Percentiles rank a stretch among this genome's conserved stretches.
phyloP scores from a whole-genome alignment of 495 filamentous ascomycete genomes.

The Neurospora intermedia region DNA sequence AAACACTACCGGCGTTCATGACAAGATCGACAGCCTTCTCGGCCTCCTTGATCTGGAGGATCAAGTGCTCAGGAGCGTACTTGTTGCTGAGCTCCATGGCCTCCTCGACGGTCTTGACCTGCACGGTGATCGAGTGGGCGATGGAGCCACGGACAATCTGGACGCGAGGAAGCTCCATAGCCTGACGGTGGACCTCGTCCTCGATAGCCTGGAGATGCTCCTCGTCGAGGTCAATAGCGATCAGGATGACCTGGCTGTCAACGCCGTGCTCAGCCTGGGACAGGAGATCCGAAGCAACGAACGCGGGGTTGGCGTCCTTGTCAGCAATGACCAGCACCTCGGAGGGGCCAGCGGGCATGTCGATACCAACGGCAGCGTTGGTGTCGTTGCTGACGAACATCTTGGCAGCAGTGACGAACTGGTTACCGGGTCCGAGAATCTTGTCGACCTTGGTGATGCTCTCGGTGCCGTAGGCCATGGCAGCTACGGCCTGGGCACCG shows the following conservation, averaged over 20 bases:
- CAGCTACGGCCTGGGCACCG: slow-evolving; percentile 90
- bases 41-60: slow-evolving; percentile 73
- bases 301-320: slow-evolving; percentile 77
- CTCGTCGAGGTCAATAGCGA: slow-evolving; percentile 71
- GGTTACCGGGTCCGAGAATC: slow-evolving; percentile 94
- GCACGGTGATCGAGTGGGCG: slow-evolving; percentile 77
- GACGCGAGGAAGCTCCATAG: slow-evolving; percentile 76
- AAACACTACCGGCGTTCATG: slow-evolving; percentile 92
- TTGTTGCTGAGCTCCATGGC: slow-evolving; percentile 82
- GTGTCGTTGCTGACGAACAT: slow-evolving; percentile 97
- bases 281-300: slow-evolving; percentile 88
- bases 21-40: slow-evolving; percentile 62
- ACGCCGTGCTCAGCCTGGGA: slow-evolving; percentile 95
- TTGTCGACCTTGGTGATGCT: slow-evolving; percentile 93
- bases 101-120: slow-evolving; percentile 68
- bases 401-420: slow-evolving; percentile 97
- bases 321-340: slow-evolving; percentile 97
- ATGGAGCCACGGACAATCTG: slow-evolving; percentile 92
- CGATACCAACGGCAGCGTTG: slow-evolving; percentile 85
- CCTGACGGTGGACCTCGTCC: slow-evolving; percentile 80
- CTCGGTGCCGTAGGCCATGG: slow-evolving; percentile 77
- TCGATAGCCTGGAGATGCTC: slow-evolving; percentile 68
- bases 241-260: slow-evolving; percentile 89
- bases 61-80: slow-evolving; percentile 97
- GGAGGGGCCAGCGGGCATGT: slow-evolving; percentile 96